Evolutionary conservation across 2,329 filamentous ascomycete species (phyloP).

Genomic region (Didymella exigua): DNA sequence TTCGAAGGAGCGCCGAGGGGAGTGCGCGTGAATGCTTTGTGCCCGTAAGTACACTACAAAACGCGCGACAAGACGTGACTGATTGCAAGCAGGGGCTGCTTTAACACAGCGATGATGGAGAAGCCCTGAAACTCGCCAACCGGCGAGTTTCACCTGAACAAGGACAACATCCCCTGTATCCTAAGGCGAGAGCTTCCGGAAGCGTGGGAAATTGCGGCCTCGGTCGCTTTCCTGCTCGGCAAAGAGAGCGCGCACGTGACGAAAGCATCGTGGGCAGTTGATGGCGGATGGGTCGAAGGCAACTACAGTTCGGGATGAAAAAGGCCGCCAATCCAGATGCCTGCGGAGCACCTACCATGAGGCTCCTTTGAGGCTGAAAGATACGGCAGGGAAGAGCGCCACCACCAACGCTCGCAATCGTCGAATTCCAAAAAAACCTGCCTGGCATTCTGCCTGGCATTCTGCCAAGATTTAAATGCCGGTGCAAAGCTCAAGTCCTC

Average conservation of each 20-base stretch:
- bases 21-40: constrained; percentile 58
- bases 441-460: background rate
- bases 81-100: constrained; percentile 7
- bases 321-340: background rate
- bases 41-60: constrained; percentile 40
- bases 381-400: background rate
- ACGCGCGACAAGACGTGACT: background rate
- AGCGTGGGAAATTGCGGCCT: constrained; percentile 16
- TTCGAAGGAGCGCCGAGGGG: constrained; percentile 54
- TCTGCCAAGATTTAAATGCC: background rate
- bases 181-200: constrained; percentile 14
- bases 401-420: background rate
- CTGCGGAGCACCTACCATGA: background rate
- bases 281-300: constrained; percentile 19
- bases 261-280: constrained; percentile 13
- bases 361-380: background rate
- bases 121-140: constrained; percentile 13
- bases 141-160: constrained; percentile 9
- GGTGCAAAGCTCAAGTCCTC: background rate
- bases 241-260: constrained; percentile 18
- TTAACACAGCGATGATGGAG: constrained; percentile 18
- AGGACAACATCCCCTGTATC: constrained; percentile 15
- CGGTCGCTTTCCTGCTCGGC: constrained; percentile 18
- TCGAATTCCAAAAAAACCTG: background rate
- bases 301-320: constrained; percentile 12